Conservation (phyloP, 164 flowering plant species). For the Tetracentron sinense region DNA sequence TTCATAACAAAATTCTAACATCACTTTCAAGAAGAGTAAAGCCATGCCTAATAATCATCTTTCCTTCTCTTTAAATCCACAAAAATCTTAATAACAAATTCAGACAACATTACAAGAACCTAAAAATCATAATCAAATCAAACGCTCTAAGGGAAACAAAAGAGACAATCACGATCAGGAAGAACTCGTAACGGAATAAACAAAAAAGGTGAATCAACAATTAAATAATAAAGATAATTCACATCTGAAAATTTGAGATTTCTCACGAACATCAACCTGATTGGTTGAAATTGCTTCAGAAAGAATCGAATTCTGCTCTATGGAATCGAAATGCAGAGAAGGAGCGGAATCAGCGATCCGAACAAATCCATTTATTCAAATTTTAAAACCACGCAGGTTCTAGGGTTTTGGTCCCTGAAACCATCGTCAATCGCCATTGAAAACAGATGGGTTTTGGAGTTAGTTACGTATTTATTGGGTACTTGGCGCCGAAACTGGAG, state of each 20-base stretch:
- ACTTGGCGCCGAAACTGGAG: too few relatives aligned
- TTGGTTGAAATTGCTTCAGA: conserved; percentile 50
- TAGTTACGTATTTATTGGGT: background rate
- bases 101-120: background rate
- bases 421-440: conserved; percentile 29
- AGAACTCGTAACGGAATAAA: background rate
- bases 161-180: background rate
- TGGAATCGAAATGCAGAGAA: conserved; percentile 31
- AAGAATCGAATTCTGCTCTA: conserved; percentile 42
- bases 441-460: background rate
- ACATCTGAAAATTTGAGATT: conserved; percentile 51
- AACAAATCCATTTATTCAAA: conserved; percentile 66
- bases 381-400: conserved; percentile 66
- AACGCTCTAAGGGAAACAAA: background rate
- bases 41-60: too few relatives aligned
- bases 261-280: conserved; percentile 57
- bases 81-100: too few relatives aligned
- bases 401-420: conserved; percentile 25
- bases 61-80: too few relatives aligned
- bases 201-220: background rate
- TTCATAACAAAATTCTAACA: too few relatives aligned
- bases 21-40: too few relatives aligned
- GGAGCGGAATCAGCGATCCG: conserved; percentile 69
- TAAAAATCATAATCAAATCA: background rate
- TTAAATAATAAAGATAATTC: background rate